phyloP scores from a whole-genome alignment of 192 early-diverging fungal species.

The Haplosporangium gracile region DNA sequence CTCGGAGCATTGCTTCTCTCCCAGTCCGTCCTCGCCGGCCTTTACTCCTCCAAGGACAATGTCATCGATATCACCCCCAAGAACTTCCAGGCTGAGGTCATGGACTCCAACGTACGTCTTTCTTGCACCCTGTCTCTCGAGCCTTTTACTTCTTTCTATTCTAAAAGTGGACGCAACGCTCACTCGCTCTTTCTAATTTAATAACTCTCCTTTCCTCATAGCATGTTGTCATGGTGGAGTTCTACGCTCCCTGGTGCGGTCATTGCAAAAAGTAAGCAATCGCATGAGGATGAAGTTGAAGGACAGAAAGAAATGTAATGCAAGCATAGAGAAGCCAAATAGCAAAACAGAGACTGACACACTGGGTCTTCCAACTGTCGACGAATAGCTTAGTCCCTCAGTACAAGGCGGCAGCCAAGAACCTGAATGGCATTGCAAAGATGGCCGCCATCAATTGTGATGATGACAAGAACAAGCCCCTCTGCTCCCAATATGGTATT shows the following conservation, averaged over 20 bases:
- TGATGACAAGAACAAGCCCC: slow-evolving; percentile 76
- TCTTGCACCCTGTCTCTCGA: not conserved
- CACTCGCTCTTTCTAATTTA: not conserved
- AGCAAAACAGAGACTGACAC: not conserved
- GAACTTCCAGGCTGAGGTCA: slow-evolving; percentile 78
- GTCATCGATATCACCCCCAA: slow-evolving; percentile 64
- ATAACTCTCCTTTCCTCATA: slow-evolving; percentile 29
- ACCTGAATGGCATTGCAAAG: slow-evolving; percentile 86
- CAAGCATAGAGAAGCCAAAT: not conserved
- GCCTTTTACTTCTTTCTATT: not conserved
- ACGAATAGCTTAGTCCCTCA: slow-evolving; percentile 78
- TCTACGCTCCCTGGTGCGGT: slow-evolving; percentile 98
- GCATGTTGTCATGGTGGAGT: slow-evolving; percentile 90
- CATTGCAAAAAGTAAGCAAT: slow-evolving; percentile 84
- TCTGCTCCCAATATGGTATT: slow-evolving; percentile 85
- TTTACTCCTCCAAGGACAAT: slow-evolving; percentile 65
- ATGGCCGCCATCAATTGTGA: slow-evolving; percentile 96
- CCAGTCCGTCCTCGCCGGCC: slow-evolving; percentile 53
- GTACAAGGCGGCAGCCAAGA: slow-evolving; percentile 90
- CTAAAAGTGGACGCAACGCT: not conserved
- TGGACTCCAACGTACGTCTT: slow-evolving; percentile 72
- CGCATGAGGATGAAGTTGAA: too few species aligned
- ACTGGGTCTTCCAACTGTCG: not conserved
- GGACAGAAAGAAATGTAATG: not conserved
- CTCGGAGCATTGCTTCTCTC: slow-evolving; percentile 52